Percentiles rank a stretch among this genome's conserved stretches.
These are phyloP conservation scores for Magnaporthiopsis rhizophila DNA, from an alignment of 2,329 filamentous ascomycete species.

Conservation along the genomic window DNA sequence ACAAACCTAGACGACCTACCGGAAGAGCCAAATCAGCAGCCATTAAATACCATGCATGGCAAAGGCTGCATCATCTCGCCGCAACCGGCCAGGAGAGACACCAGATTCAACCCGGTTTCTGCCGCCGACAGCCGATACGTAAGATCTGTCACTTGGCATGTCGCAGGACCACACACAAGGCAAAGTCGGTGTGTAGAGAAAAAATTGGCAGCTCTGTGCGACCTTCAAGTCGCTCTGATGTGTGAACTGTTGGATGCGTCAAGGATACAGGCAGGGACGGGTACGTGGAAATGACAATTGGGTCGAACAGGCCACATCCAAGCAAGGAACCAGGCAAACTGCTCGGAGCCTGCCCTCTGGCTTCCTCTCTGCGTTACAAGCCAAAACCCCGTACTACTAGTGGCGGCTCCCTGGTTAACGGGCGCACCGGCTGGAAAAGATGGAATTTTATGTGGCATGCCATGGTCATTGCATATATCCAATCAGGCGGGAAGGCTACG, in stretches of 20 bases:
- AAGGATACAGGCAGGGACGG: too few species aligned
- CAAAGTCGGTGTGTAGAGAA: background rate
- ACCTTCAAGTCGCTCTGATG: background rate
- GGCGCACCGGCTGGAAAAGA: background rate
- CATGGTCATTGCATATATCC: background rate
- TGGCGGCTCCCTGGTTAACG: background rate
- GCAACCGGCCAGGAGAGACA: background rate
- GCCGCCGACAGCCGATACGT: background rate
- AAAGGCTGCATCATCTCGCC: background rate
- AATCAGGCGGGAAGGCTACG: background rate
- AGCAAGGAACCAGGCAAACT: background rate
- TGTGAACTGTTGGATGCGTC: too few species aligned
- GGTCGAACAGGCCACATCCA: background rate
- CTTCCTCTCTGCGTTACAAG: background rate
- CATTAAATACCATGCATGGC: background rate
- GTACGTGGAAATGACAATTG: background rate
- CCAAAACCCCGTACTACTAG: background rate
- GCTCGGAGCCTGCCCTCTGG: background rate
- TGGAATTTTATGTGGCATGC: background rate
- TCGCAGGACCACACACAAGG: background rate
- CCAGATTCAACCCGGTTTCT: background rate
- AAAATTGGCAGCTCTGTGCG: background rate
- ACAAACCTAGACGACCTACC: background rate
- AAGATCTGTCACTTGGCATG: background rate
- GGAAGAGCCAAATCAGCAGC: background rate